Conservation (phyloP, 305 asterid species). For the Withania somnifera region DNA sequence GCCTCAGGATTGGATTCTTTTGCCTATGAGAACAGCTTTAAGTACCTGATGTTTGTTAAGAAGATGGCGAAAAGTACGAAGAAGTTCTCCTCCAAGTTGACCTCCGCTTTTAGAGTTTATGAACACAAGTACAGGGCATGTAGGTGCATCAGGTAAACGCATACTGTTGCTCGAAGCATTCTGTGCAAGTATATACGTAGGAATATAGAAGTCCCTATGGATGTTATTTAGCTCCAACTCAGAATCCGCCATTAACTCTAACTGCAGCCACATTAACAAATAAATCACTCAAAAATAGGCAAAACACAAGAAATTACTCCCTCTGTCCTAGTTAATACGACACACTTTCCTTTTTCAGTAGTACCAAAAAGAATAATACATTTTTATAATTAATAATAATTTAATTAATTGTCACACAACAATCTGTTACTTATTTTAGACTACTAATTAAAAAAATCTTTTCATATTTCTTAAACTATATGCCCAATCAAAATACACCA, state of each 20-base stretch:
- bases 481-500: too few species aligned
- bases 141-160: slow-evolving; percentile 22
- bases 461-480: too few species aligned
- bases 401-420: too few species aligned
- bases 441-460: too few species aligned
- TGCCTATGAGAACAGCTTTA: not conserved
- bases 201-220: slow-evolving; percentile 47
- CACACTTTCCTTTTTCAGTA: too few species aligned
- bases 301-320: too few species aligned
- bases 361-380: too few species aligned
- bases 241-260: slow-evolving; percentile 1
- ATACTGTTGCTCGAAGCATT: slow-evolving; percentile 12
- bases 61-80: slow-evolving; percentile 45
- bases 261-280: not conserved
- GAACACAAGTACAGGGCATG: slow-evolving; percentile 78
- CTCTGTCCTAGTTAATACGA: too few species aligned
- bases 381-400: too few species aligned
- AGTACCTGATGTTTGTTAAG: slow-evolving; percentile 63
- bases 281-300: not conserved
- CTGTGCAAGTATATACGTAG: slow-evolving; percentile 44
- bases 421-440: too few species aligned
- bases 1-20: not conserved
- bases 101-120: slow-evolving; percentile 89
- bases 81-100: slow-evolving; percentile 88
- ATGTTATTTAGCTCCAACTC: not conserved